A percentile compares a stretch with the other conserved stretches of the same genome.
These are phyloP conservation scores for Huntiella bhutanensis DNA, from an alignment of 2,329 filamentous ascomycete species.

Conservation along the genomic window DNA sequence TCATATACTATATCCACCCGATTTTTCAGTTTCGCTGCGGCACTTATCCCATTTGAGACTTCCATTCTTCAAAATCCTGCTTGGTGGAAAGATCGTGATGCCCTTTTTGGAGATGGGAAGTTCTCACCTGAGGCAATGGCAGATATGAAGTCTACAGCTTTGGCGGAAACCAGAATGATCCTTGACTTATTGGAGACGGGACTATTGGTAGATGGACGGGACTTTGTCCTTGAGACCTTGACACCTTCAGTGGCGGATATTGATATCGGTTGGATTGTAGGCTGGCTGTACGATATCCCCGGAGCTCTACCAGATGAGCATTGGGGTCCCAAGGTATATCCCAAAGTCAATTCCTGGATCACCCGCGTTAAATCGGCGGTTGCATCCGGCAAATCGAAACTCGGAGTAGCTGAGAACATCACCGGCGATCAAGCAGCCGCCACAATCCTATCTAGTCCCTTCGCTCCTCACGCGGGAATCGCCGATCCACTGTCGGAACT, in stretches of 20 bases:
- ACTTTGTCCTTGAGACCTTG: conserved; percentile 39
- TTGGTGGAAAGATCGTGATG: conserved; percentile 38
- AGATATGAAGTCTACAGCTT: conserved; percentile 29
- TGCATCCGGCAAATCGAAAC: conserved; percentile 21
- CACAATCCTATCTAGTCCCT: conserved; percentile 26
- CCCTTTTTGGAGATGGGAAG: conserved; percentile 18
- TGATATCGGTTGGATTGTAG: conserved; percentile 47
- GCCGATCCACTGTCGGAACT: conserved; percentile 25
- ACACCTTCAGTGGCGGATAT: conserved; percentile 44
- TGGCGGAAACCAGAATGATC: conserved; percentile 32
- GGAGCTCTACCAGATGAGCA: conserved; percentile 32
- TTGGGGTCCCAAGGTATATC: conserved; percentile 34
- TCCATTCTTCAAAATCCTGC: conserved; percentile 35
- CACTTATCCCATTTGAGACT: conserved; percentile 36
- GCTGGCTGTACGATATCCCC: conserved; percentile 41
- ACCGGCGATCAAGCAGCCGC: conserved; percentile 34
- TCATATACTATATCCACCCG: conserved; percentile 35
- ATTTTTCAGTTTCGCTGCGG: conserved; percentile 33
- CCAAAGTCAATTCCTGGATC: conserved; percentile 44
- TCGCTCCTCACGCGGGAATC: conserved; percentile 22
- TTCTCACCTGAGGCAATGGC: conserved; percentile 14
- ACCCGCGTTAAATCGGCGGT: conserved; percentile 36
- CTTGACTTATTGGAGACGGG: conserved; percentile 42
- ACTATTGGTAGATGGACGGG: conserved; percentile 44
- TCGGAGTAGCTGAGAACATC: conserved; percentile 22